Base-by-base conservation (phyloP, 495 filamentous ascomycete species). In the Cairneyella variabilis region DNA sequence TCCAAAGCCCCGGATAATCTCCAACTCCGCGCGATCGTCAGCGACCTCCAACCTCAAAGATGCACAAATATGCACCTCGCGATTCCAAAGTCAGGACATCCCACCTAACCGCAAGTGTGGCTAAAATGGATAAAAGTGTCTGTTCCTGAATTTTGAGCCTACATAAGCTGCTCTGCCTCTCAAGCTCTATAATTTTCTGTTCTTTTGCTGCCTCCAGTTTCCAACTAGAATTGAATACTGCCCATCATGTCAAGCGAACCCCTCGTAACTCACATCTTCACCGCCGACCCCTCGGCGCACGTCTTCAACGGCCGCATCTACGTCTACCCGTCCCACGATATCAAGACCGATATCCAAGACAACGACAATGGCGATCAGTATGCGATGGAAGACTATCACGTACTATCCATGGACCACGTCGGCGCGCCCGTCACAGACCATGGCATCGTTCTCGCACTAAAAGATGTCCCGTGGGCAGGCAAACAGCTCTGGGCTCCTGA, bases 351-450 rank as follows among this genome's bases (percentile, higher is more conserved):
- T 64, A 82, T 83, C 62, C 40, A 73, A 38, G 76, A 79, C 68
- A 88, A 88, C 74, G 85, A 90, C 74, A 86, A 86, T 74, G 86
- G 86, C 67, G 85, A 88, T 71, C 86, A 90, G 67, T 90, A 88
- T 66, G 86, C 84, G 72, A 90, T 90, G 86, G 76, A 72, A 54
- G 82, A 85, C 68, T 85, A 85, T 73, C 81, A 83, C 50, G 82
- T 84, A 63, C 79, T 84, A 66, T 78, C 71, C 44, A 71, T 76
- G 48, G 53, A 66, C 1, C 62, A 70, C 4, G 70, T 80, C 11
- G 75, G 75, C 46, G 72, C 70, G 1, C 66, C 70, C 3, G 78
- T 83, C 3, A 73, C 69, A 17, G 82, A 84, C 70, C 82, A 84
- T 70, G 80, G 80, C 61, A 70, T 80, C 21, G 76, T 50, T 6